Evolutionary conservation across 1,139 yeast genomes (phyloP).

Genomic region (Scheffersomyces cryptocercus): DNA sequence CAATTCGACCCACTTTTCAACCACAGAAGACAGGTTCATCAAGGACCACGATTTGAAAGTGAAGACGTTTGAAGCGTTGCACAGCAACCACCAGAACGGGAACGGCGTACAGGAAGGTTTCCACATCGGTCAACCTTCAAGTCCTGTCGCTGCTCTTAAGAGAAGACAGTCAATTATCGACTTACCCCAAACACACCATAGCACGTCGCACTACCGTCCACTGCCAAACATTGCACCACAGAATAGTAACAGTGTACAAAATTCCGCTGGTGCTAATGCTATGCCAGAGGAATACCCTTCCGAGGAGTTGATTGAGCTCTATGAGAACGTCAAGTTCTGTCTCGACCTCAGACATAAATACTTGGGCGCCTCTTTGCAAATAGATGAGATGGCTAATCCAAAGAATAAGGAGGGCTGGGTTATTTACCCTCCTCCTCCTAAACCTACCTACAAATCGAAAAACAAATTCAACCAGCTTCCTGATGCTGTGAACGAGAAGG

Average conservation of each 20-base stretch:
- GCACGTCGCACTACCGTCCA: conserved; percentile 20
- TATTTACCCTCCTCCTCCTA: conserved; percentile 92
- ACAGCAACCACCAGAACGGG: conserved; percentile 20
- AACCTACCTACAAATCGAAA: conserved; percentile 82
- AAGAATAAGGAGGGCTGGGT: conserved; percentile 72
- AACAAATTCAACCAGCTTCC: conserved; percentile 57
- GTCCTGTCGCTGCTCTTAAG: conserved; percentile 28
- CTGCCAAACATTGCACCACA: conserved; percentile 18
- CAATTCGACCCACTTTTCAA: conserved; percentile 59
- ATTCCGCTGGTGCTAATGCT: conserved; percentile 42
- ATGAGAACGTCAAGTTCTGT: conserved; percentile 68
- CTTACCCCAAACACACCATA: conserved; percentile 26
- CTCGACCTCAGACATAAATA: conserved; percentile 77
- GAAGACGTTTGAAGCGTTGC: conserved; percentile 60
- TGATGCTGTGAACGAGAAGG: conserved; percentile 24
- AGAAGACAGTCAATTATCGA: conserved; percentile 60
- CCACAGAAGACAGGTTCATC: conserved; percentile 66
- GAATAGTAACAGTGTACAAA: conserved; percentile 11
- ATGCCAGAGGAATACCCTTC: conserved; percentile 70
- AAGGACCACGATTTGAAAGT: conserved; percentile 72
- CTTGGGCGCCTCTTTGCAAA: conserved; percentile 67
- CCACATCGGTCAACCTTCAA: conserved; percentile 9
- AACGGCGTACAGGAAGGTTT: neutral
- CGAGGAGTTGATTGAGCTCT: conserved; percentile 68
- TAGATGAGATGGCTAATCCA: conserved; percentile 71